Evolutionary conservation across 179 eudicot species (phyloP).

Genomic region (Pouteria campechiana): DNA sequence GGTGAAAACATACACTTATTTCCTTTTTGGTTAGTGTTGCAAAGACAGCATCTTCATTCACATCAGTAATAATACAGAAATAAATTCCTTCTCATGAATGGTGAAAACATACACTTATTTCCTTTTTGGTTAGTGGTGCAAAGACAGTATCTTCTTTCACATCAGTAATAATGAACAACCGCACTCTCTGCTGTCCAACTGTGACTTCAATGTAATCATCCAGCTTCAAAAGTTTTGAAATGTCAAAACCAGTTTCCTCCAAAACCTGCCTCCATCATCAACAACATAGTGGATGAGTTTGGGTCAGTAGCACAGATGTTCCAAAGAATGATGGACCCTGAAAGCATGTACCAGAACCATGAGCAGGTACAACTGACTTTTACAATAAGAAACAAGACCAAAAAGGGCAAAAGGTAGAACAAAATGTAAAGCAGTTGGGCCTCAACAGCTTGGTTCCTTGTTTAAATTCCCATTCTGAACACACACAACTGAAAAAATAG

Average conservation of each 20-base stretch:
- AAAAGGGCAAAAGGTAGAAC: too few relatives aligned
- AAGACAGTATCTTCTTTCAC: constrained; percentile 75
- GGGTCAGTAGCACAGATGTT: too few relatives aligned
- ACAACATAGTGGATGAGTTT: constrained; percentile 4
- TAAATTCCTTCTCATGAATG: too few relatives aligned
- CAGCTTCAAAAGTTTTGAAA: constrained; percentile 69
- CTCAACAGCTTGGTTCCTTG: too few relatives aligned
- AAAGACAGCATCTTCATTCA: constrained; percentile 69
- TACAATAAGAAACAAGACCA: background rate
- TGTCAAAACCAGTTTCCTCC: constrained; percentile 98
- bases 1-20: constrained; percentile 86
- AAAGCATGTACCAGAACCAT: too few relatives aligned
- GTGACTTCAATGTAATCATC: constrained; percentile 77
- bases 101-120: constrained; percentile 77
- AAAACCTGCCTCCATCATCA: constrained; percentile 54
- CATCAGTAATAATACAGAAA: constrained; percentile 87
- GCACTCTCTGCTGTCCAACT: constrained; percentile 95
- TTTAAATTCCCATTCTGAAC: too few relatives aligned
- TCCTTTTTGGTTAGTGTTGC: constrained; percentile 96
- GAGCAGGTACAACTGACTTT: too few relatives aligned
- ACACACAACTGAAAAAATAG: too few relatives aligned
- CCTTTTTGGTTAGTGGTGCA: constrained; percentile 95
- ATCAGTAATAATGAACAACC: constrained; percentile 85
- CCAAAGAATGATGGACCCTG: too few relatives aligned
- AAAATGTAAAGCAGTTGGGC: too few relatives aligned